Base-by-base conservation (phyloP, 805 yeast species). In the Suhomyces sp. region DNA sequence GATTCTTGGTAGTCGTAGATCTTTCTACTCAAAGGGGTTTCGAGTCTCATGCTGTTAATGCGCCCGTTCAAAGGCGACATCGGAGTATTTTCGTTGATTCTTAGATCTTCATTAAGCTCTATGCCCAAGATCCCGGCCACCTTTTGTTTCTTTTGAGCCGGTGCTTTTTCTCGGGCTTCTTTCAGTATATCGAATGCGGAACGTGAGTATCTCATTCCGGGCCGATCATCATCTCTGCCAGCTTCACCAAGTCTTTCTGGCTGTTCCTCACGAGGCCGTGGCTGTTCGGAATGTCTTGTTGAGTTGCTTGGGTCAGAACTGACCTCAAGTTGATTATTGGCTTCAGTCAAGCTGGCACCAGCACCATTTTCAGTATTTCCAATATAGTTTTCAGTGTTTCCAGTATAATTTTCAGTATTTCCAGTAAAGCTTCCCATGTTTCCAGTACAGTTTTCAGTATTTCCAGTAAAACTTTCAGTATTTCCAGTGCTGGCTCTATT, bases 51-150 rank as follows among this genome's bases (percentile, higher is more conserved):
- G 40, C 54, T 53, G 13, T 51, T 56, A 1, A 65, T 59, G 22
- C 51, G 52, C 6, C 62, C 60, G 31, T 62, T 58, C 6, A 63
- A 43, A 8, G 69, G 64, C 21, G 67, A 58, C 24, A 60, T 44
- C 1, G 55, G 19, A 17, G 37, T 33, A 15, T 37, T 20, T 31
- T 31, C 47, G 21, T 39, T 25, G 5, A 5, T 20, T 15, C 15
- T 13, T 25, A 27, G 41, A 12, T 49, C 50, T 20, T 53, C 57
- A 21, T 47, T 53, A 20, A 63, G 48, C 45, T 59, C 62, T 12
- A 64, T 63, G 1, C 66, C 68, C n/a, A 64, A 48, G 13, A 64
- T 40, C 1, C 66, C 67, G 12, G 55, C 58, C 22, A 61, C 58
- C 29, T 55, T 60, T 27, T 56, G 59, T 35, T 55, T 56, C 43